Conservation (phyloP, 352 stramenopile genomes). For the Globisporangium mamillatum region DNA sequence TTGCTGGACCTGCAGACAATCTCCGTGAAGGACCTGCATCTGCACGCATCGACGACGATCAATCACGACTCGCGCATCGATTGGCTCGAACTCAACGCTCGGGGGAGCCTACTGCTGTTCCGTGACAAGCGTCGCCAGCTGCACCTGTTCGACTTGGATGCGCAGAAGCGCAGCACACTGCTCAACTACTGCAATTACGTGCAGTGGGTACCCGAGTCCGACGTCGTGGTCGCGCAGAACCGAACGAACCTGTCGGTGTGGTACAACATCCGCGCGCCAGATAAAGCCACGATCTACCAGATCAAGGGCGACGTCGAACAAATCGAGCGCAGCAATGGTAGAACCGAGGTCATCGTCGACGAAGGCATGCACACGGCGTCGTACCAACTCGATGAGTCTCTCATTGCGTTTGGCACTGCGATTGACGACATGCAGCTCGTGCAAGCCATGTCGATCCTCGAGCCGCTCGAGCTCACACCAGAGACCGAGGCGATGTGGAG, state of each 20-base stretch:
- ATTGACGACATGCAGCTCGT: constrained; percentile 92
- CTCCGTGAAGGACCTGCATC: constrained; percentile 82
- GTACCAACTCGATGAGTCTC: constrained; percentile 92
- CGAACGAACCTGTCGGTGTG: constrained; percentile 91
- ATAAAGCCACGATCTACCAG: constrained; percentile 93
- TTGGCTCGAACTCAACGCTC: constrained; percentile 93
- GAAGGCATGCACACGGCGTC: constrained; percentile 92
- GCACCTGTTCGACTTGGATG: constrained; percentile 90
- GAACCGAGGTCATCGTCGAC: constrained; percentile 94
- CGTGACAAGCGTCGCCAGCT: constrained; percentile 90
- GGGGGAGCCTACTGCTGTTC: constrained; percentile 90
- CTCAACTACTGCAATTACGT: constrained; percentile 96
- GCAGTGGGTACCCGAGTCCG: constrained; percentile 94
- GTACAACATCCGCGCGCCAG: constrained; percentile 94
- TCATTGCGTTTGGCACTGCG: constrained; percentile 93
- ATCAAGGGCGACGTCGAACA: constrained; percentile 95
- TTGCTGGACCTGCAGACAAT: constrained; percentile 93
- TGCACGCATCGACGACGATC: constrained; percentile 80
- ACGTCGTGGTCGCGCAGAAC: constrained; percentile 95
- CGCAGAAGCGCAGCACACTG: constrained; percentile 83
- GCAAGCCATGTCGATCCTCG: constrained; percentile 91
- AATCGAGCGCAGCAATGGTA: constrained; percentile 91
- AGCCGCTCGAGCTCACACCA: constrained; percentile 87
- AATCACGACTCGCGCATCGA: constrained; percentile 92
- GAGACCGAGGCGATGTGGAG: constrained; percentile 94